These are phyloP conservation scores for Vaccinium darrowii DNA, from an alignment of 148 eudicot genomes.

Conservation along the genomic window DNA sequence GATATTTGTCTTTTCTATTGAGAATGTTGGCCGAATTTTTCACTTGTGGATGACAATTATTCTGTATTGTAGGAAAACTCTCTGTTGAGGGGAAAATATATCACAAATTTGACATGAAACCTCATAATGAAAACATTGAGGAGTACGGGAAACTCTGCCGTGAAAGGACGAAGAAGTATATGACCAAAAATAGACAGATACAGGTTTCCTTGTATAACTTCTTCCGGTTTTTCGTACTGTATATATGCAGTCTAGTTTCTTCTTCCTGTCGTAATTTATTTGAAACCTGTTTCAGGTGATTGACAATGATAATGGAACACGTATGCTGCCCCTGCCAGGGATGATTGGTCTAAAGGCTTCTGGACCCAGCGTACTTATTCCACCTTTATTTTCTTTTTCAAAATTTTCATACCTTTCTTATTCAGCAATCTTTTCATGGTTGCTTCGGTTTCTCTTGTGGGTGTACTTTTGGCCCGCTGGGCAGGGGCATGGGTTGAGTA, in stretches of 20 bases:
- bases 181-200: slow-evolving; percentile 68
- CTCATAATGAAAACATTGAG: slow-evolving; percentile 69
- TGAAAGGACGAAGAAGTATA: slow-evolving; percentile 68
- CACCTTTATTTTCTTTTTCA: not conserved
- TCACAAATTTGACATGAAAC: slow-evolving; percentile 88
- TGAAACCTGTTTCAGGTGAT: slow-evolving; percentile 47
- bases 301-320: slow-evolving; percentile 64
- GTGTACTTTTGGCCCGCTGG: not conserved
- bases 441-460: not conserved
- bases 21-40: not conserved
- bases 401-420: not conserved
- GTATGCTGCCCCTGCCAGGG: slow-evolving; percentile 77
- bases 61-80: slow-evolving; percentile 47
- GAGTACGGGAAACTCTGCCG: slow-evolving; percentile 84
- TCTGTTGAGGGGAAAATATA: slow-evolving; percentile 75
- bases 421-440: not conserved
- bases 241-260: not conserved
- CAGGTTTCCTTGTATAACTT: slow-evolving; percentile 44
- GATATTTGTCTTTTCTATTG: not conserved
- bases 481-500: not conserved
- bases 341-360: slow-evolving; percentile 39
- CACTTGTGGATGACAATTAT: not conserved
- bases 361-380: slow-evolving; percentile 14
- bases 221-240: not conserved
- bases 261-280: slow-evolving; percentile 15